phyloP scores from a whole-genome alignment of 1,139 yeast species.

The Debaryomyces udenii region DNA sequence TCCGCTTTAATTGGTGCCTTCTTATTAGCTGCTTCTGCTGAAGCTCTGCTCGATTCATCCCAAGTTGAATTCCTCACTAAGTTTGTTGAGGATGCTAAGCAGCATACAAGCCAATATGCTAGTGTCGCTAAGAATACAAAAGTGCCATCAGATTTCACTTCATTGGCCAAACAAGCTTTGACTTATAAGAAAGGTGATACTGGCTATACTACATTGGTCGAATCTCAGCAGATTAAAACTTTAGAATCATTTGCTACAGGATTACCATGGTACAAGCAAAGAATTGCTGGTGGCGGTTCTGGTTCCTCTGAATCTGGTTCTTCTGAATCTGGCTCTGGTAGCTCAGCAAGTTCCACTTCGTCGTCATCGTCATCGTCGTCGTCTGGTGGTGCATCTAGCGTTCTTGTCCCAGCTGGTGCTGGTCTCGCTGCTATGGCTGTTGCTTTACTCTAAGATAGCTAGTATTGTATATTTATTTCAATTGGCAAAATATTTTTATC shows the following conservation, averaged over 20 bases:
- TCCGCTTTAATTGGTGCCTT: slow-evolving; percentile 10
- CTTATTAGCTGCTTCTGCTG: slow-evolving; percentile 4
- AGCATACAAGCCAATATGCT: slow-evolving; percentile 26
- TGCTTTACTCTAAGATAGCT: slow-evolving; percentile 32
- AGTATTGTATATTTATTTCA: not conserved
- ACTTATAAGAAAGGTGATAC: slow-evolving; percentile 38
- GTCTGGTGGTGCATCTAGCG: slow-evolving; percentile 19
- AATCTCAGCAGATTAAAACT: slow-evolving; percentile 24
- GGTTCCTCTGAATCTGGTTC: slow-evolving; percentile 2
- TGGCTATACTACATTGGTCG: slow-evolving; percentile 45
- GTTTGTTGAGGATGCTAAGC: slow-evolving; percentile 30
- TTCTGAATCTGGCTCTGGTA: slow-evolving; percentile 3
- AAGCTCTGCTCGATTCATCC: slow-evolving; percentile 13
- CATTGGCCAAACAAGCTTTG: slow-evolving; percentile 39
- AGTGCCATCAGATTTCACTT: slow-evolving; percentile 28
- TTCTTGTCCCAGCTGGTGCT: slow-evolving; percentile 38
- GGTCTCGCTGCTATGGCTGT: slow-evolving; percentile 39
- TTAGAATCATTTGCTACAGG: slow-evolving; percentile 40
- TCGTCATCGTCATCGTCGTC: slow-evolving; percentile 10
- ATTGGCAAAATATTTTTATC: no score
- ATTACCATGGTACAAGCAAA: slow-evolving; percentile 41
- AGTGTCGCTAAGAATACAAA: slow-evolving; percentile 22
- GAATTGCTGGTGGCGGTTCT: slow-evolving; percentile 18
- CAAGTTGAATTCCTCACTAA: slow-evolving; percentile 31
- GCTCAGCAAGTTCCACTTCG: slow-evolving; percentile 4